A percentile compares a stretch with the other conserved stretches of the same genome.
Conservation (phyloP, 2,329 filamentous ascomycete species). For the Cladosporium sp. region DNA sequence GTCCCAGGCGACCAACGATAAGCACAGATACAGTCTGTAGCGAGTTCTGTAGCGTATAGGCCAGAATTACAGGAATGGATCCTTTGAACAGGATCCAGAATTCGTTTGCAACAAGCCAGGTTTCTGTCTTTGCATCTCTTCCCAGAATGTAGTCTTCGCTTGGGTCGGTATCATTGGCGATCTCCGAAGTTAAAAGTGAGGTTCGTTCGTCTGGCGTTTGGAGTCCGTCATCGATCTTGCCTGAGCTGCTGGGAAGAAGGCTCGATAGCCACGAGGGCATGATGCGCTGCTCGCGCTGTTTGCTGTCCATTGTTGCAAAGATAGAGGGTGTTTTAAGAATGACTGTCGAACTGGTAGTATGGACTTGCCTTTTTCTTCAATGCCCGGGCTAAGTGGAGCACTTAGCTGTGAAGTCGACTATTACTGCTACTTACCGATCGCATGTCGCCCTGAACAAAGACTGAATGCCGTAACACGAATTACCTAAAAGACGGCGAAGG, state of each 20-base stretch:
- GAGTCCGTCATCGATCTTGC: not conserved
- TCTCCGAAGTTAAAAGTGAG: conserved; percentile 35
- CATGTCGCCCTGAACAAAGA: no score
- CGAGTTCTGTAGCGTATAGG: conserved; percentile 81
- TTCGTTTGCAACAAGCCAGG: conserved; percentile 48
- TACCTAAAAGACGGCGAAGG: not conserved
- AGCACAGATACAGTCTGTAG: conserved; percentile 78
- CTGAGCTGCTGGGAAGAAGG: not conserved
- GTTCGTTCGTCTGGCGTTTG: conserved; percentile 36
- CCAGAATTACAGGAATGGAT: conserved; percentile 73
- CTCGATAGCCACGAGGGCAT: no score
- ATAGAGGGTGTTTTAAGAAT: conserved; percentile 8
- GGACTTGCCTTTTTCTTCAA: no score
- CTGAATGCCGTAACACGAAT: not conserved
- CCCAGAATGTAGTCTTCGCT: conserved; percentile 37
- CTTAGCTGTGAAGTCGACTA: no score
- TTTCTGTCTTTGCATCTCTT: conserved; percentile 30
- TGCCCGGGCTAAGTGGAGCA: no score
- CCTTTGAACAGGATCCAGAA: conserved; percentile 63
- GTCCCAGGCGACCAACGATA: conserved; percentile 72
- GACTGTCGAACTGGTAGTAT: conserved; percentile 21
- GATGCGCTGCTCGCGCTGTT: no score
- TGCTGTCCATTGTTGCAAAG: conserved; percentile 5
- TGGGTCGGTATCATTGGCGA: conserved; percentile 32
- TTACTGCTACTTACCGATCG: no score